A percentile compares a stretch with the other conserved stretches of the same genome.
Evolutionary conservation across 352 stramenopile genomes (phyloP).

Genomic region (Globisporangium carolinianum): DNA sequence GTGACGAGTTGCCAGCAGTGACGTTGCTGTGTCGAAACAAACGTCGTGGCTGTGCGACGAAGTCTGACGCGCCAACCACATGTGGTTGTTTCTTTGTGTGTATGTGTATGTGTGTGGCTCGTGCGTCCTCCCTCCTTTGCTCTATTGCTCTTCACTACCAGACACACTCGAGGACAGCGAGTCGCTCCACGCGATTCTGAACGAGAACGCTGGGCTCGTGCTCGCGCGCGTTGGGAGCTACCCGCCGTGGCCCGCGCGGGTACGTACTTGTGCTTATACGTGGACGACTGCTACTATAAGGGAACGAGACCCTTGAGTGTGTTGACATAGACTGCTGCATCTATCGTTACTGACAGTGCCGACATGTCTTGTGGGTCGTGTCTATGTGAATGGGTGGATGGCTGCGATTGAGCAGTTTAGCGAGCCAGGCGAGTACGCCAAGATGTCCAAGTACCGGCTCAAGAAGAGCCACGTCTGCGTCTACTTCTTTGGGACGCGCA

Average conservation of each 20-base stretch:
- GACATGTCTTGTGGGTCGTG: neutral
- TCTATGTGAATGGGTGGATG: neutral
- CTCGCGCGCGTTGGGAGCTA: constrained; percentile 74
- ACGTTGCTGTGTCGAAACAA: neutral
- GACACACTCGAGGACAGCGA: constrained; percentile 56
- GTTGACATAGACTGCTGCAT: too few relatives aligned
- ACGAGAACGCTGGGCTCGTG: constrained; percentile 70
- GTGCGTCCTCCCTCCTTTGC: too few relatives aligned
- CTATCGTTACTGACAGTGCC: too few relatives aligned
- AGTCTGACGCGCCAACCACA: neutral
- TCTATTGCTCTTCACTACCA: constrained; percentile 11
- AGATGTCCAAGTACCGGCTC: constrained; percentile 65
- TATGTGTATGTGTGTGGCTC: too few relatives aligned
- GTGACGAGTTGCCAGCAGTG: neutral
- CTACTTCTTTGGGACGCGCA: constrained; percentile 83
- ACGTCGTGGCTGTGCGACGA: neutral
- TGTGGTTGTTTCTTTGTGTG: neutral
- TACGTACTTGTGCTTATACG: constrained; percentile 16
- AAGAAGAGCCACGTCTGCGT: constrained; percentile 78
- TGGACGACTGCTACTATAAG: too few relatives aligned
- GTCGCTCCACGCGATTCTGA: constrained; percentile 59
- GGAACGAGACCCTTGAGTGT: too few relatives aligned
- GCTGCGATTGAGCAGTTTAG: constrained; percentile 38
- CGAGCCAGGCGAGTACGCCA: constrained; percentile 75
- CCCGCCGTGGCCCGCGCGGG: constrained; percentile 74